A percentile compares a stretch with the other conserved stretches of the same genome.
Conservation (phyloP, 2,329 filamentous ascomycete genomes). For the Exophiala bonariae region DNA sequence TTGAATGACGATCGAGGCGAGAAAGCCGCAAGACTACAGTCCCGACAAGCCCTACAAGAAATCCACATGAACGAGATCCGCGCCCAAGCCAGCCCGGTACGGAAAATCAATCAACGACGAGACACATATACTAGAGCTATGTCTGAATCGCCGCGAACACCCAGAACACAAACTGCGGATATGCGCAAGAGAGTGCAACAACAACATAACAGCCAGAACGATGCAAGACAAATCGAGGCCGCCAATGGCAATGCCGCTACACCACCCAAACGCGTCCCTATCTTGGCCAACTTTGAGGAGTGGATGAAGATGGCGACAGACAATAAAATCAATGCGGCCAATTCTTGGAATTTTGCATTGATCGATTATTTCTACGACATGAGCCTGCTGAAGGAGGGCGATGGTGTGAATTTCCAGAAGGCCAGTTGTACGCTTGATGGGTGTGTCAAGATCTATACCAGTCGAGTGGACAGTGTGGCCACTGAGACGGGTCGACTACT, state of each 20-base stretch:
- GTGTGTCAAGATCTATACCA: slow-evolving; percentile 99
- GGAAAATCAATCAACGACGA: slow-evolving; percentile 55
- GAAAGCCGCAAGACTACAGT: slow-evolving; percentile 83
- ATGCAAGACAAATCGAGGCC: slow-evolving; percentile 20
- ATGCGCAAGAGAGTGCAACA: slow-evolving; percentile 15
- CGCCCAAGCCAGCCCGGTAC: slow-evolving; percentile 71
- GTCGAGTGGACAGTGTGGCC: slow-evolving; percentile 94
- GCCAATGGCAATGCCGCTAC: slow-evolving; percentile 18
- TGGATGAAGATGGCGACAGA: slow-evolving; percentile 99
- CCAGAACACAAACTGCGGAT: slow-evolving; percentile 46
- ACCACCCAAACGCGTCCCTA: slow-evolving; percentile 53
- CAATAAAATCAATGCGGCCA: slow-evolving; percentile 97
- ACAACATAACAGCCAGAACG: slow-evolving; percentile 13
- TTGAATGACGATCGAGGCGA: slow-evolving; percentile 94
- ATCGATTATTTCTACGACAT: slow-evolving; percentile 99
- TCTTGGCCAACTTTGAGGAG: slow-evolving; percentile 97
- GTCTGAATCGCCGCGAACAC: slow-evolving; percentile 54
- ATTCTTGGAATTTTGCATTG: slow-evolving; percentile 99
- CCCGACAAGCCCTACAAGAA: slow-evolving; percentile 83
- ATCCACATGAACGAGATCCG: slow-evolving; percentile 91
- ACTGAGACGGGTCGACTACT: slow-evolving; percentile 95
- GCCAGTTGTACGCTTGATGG: slow-evolving; percentile 96
- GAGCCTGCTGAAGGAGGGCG: slow-evolving; percentile 92
- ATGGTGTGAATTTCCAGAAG: slow-evolving; percentile 97
- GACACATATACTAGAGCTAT: slow-evolving; percentile 56